These are phyloP conservation scores for Verruconis gallopava DNA, from an alignment of 2,329 filamentous ascomycete genomes.

Conservation along the genomic window DNA sequence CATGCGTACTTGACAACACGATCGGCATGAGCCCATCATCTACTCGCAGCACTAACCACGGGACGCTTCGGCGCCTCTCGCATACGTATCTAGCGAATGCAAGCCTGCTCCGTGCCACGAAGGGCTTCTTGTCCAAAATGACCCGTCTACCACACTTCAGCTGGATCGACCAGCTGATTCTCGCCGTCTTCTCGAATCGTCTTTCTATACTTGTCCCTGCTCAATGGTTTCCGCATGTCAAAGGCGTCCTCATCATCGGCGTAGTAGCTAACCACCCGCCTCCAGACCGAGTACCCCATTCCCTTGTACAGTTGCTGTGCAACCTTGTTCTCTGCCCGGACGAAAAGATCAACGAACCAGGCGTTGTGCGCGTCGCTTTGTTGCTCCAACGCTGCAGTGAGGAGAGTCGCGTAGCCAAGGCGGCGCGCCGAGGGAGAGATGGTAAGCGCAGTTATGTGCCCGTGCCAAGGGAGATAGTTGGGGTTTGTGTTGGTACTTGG, in stretches of 20 bases:
- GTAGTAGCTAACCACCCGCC: constrained; percentile 85
- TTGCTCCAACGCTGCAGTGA: constrained; percentile 71
- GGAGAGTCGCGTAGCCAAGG: constrained; percentile 71
- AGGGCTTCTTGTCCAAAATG: too few species aligned
- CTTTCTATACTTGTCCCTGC: constrained; percentile 60
- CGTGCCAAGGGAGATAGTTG: constrained; percentile 97
- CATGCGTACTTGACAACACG: too few species aligned
- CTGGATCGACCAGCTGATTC: constrained; percentile 60
- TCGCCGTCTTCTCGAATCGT: constrained; percentile 75
- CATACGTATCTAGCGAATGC: too few species aligned
- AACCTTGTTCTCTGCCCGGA: constrained; percentile 73
- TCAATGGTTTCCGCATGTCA: constrained; percentile 91
- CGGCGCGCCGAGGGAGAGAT: constrained; percentile 78
- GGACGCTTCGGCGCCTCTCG: too few species aligned
- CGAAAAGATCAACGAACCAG: constrained; percentile 95
- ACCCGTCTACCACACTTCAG: constrained; percentile 92
- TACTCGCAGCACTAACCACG: too few species aligned
- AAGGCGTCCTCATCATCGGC: constrained; percentile 90
- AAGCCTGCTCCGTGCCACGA: too few species aligned
- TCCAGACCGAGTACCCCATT: constrained; percentile 81
- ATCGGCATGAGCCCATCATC: too few species aligned
- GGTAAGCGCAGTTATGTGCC: constrained; percentile 91
- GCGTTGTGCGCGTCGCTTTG: constrained; percentile 69
- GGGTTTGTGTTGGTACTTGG: constrained; percentile 35
- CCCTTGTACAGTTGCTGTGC: constrained; percentile 81